phyloP scores from a whole-genome alignment of 257 asterid species.

The Ballota nigra region DNA sequence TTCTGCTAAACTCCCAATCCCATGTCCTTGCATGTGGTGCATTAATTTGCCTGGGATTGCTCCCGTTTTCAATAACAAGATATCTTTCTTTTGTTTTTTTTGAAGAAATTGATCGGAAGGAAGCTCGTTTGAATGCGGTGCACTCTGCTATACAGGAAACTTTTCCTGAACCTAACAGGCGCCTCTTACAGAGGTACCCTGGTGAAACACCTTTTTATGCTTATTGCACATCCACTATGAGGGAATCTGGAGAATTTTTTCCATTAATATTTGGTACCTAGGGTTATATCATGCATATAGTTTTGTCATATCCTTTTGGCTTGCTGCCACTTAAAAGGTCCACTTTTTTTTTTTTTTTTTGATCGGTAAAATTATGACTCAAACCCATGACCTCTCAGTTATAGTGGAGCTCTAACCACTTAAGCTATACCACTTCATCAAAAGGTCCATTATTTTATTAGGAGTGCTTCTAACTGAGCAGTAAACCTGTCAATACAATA shows the following conservation, averaged over 20 bases:
- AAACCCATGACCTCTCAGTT: no score
- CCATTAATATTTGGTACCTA: background rate
- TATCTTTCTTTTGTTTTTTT: constrained; percentile 24
- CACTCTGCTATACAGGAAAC: constrained; percentile 83
- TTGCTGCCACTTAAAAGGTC: constrained; percentile 7
- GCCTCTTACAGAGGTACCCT: constrained; percentile 81
- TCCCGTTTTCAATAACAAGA: constrained; percentile 17
- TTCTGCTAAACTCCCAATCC: constrained; percentile 19
- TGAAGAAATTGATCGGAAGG: constrained; percentile 74
- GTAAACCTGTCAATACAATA: constrained; percentile 1
- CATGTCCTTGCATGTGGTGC: constrained; percentile 13
- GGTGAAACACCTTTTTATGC: constrained; percentile 15
- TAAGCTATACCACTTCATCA: no score
- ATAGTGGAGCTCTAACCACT: no score
- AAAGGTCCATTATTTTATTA: no score
- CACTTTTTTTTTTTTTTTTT: no score
- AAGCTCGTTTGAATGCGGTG: constrained; percentile 74
- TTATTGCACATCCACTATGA: background rate
- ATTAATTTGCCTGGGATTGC: background rate
- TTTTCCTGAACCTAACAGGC: constrained; percentile 91
- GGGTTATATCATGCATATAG: background rate
- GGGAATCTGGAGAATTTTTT: background rate
- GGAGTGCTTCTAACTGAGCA: no score
- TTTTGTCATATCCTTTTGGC: background rate
- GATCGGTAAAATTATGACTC: no score